These are phyloP conservation scores for Wickerhamomyces chambardii DNA, from an alignment of 805 yeast genomes.

Conservation along the genomic window DNA sequence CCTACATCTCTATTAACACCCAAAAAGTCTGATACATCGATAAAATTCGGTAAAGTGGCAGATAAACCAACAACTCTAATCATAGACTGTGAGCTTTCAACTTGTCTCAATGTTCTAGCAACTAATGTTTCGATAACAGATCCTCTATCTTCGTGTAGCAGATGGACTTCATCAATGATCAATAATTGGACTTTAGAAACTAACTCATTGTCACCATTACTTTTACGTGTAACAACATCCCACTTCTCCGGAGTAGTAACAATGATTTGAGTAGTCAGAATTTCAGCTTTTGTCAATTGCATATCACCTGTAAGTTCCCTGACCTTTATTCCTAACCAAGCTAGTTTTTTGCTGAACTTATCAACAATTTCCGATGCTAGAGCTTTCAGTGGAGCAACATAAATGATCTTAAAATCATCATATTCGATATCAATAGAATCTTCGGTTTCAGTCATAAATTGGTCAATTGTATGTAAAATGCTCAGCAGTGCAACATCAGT, in stretches of 20 bases:
- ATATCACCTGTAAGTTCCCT: conserved; percentile 92
- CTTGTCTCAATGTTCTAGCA: conserved; percentile 90
- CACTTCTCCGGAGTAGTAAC: conserved; percentile 96
- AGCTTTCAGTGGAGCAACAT: conserved; percentile 91
- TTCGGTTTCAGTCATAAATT: conserved; percentile 47
- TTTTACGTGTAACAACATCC: conserved; percentile 96
- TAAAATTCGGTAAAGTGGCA: conserved; percentile 86
- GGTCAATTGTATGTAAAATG: conserved; percentile 70
- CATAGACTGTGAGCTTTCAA: conserved; percentile 89
- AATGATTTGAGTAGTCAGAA: conserved; percentile 72
- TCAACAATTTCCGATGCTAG: conserved; percentile 95
- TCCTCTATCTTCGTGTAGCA: conserved; percentile 96
- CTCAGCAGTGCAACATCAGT: conserved; percentile 87
- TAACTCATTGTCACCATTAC: conserved; percentile 79
- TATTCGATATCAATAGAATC: conserved; percentile 58
- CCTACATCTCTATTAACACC: conserved; percentile 89
- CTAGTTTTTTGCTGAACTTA: conserved; percentile 67
- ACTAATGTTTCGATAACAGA: conserved; percentile 94
- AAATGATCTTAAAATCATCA: conserved; percentile 83
- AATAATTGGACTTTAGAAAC: conserved; percentile 77
- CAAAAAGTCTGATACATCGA: conserved; percentile 91
- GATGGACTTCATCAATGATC: conserved; percentile 94
- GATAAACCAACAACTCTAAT: conserved; percentile 90
- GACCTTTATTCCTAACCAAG: conserved; percentile 82
- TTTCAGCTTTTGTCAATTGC: conserved; percentile 81